Evolutionary conservation across 2,329 filamentous ascomycete genomes (phyloP).

Genomic region (Microcyclospora tardicrescens): DNA sequence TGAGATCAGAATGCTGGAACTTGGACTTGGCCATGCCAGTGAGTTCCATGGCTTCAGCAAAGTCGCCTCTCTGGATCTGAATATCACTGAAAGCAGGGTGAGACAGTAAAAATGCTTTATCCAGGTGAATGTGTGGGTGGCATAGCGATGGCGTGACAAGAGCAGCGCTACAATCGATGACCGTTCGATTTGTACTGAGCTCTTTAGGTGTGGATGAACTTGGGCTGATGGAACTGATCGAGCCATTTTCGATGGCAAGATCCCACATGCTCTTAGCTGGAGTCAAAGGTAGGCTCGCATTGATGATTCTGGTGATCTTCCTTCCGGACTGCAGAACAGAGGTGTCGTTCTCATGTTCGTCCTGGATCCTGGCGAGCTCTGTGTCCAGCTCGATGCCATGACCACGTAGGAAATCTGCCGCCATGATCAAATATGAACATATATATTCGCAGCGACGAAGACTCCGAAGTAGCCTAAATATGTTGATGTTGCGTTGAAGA

Average conservation of each 20-base stretch:
- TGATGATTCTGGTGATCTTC: slow-evolving; percentile 15
- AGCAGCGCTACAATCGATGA: slow-evolving; percentile 29
- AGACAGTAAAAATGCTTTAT: slow-evolving; percentile 50
- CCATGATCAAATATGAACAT: slow-evolving; percentile 9
- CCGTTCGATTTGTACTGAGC: slow-evolving; percentile 6
- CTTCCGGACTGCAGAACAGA: too few relatives aligned
- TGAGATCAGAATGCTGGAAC: slow-evolving; percentile 51
- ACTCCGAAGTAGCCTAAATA: too few relatives aligned
- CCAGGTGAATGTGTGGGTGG: slow-evolving; percentile 61
- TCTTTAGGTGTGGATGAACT: background rate
- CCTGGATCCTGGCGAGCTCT: slow-evolving; percentile 20
- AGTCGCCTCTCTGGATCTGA: slow-evolving; percentile 47
- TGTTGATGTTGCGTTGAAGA: too few relatives aligned
- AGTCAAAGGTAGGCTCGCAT: background rate
- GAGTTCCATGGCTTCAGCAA: slow-evolving; percentile 50
- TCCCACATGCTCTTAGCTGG: background rate
- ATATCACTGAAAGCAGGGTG: slow-evolving; percentile 48
- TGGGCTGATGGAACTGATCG: slow-evolving; percentile 1
- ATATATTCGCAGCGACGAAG: too few relatives aligned
- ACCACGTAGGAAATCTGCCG: slow-evolving; percentile 17
- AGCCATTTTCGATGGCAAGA: slow-evolving; percentile 1
- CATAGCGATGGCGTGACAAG: slow-evolving; percentile 47
- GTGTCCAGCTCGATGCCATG: slow-evolving; percentile 23
- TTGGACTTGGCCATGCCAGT: slow-evolving; percentile 48
- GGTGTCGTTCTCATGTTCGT: background rate